Base-by-base conservation (phyloP, 257 asterid genomes). In the Perilla frutescens region DNA sequence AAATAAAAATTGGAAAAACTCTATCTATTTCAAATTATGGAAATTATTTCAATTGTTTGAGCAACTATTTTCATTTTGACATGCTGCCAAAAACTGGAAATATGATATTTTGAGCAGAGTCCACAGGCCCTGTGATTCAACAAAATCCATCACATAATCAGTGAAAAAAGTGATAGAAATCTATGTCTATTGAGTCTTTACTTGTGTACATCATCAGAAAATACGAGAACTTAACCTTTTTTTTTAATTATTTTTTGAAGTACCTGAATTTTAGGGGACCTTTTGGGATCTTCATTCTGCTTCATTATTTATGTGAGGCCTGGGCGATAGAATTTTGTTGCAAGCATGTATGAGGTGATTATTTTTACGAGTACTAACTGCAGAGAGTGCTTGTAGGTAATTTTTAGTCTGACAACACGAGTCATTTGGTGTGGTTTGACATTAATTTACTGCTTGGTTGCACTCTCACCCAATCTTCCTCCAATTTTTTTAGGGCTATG, bases 401-500 rank as follows among this genome's bases (percentile, higher is more conserved):
- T 12, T 60, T 60, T 7, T 7, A 60, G 29, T 15, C 7, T 55
- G 29, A 45, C 58, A 31, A 58, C 10, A n/a, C 31, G 41, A 14
- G 14, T 54, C 60, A 13, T 59, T 67, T 71, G 31, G 15, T 47
- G 54, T 31, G 41, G 57, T 64, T 65, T 58, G 15, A 10, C 14
- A 50, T 39, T 62, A 37, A 69, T 70, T 14, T 66, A 57, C 53
- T 66, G 20, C 55, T 49, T 48, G 63, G 65, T 45, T 70, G 45
- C 44, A 51, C 63, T 75, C 66, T 71, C 62, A 77, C 53, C 70
- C 15, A 5, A 53, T 39, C 8, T 6, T 60, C 57, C 26, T 73
- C 58, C 72, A 13, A 70, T 82, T 82, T 78, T 82, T 82, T 78
- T 85, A 95, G 98, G 98, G 98, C 50, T 95, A 89, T 66, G 99